phyloP scores from a whole-genome alignment of 1,139 yeast genomes.

The Ogataea hybrid region DNA sequence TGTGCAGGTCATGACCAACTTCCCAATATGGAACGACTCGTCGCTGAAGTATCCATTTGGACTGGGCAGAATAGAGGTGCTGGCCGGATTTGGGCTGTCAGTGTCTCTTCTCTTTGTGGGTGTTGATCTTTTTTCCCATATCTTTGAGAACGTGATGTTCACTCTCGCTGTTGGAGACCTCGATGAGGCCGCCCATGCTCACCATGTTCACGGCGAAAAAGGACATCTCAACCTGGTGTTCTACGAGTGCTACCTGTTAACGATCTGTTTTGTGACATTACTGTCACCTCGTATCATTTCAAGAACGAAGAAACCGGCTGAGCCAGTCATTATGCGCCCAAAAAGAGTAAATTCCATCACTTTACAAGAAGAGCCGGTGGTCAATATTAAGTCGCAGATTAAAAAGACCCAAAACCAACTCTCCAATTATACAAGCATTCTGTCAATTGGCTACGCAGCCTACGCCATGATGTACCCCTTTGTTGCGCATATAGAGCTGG shows the following conservation, averaged over 20 bases:
- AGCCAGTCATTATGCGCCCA: constrained; percentile 10
- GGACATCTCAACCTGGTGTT: constrained; percentile 28
- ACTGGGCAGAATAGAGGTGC: constrained; percentile 79
- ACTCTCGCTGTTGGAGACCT: constrained; percentile 38
- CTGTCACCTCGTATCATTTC: constrained; percentile 31
- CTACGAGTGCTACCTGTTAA: constrained; percentile 31
- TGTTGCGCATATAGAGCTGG: constrained; percentile 19
- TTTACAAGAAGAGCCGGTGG: constrained; percentile 22
- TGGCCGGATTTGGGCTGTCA: constrained; percentile 84
- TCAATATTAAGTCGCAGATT: constrained; percentile 7
- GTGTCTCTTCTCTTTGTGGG: constrained; percentile 89
- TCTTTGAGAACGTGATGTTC: constrained; percentile 70
- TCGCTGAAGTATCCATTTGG: constrained; percentile 90
- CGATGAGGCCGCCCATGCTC: constrained; percentile 32
- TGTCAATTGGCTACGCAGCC: constrained; percentile 57
- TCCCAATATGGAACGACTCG: constrained; percentile 88
- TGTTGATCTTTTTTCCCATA: constrained; percentile 80
- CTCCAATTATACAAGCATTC: constrained; percentile 60
- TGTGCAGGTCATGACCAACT: constrained; percentile 81
- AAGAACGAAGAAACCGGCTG: constrained; percentile 11
- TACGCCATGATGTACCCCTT: constrained; percentile 32
- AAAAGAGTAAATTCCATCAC: constrained; percentile 31
- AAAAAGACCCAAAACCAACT: constrained; percentile 32
- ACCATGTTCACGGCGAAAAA: constrained; percentile 35
- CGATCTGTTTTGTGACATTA: constrained; percentile 32